Base-by-base conservation (phyloP, 2,329 filamentous ascomycete species). In the Calonectria naviculata region DNA sequence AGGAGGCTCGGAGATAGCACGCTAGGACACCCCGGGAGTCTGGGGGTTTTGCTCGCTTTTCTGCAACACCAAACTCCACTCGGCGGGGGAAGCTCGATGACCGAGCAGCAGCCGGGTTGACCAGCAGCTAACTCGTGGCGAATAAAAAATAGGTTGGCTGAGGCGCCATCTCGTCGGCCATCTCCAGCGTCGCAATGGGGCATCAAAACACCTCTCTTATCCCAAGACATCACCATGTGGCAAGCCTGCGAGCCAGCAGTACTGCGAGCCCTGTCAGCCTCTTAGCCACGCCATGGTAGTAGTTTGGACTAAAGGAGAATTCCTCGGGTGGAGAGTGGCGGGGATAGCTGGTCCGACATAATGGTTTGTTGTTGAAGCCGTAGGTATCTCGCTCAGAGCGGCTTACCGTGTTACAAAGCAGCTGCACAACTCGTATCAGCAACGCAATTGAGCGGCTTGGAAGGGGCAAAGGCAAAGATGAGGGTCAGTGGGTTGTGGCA, bases 401-500 rank as follows among this genome's bases (percentile, higher is more conserved):
- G 36, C 38, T 61, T 61, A 29, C 62, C 62, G 26, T 26, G 31
- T 36, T 54, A 41, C 61, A 46, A 19, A 68, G 47, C 65, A 19
- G 60, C 67, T 69, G 61, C 60, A 69, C 61, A 69, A 64, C 49
- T 65, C 67, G 49, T 65, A 44, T 69, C 67, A 38, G 38, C 38
- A 56, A 26, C 65, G 56, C 31, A 46, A 41, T 65, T 2, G 26
- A 41, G 46, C 62, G 34, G 31, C 46, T 42, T 34, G 9, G 38
- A 19, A 42, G 58, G 17, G 58, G n/a, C 17, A 58, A 46, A 47
- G 29, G 36, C 34, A 64, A 26, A 61, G 31, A 38, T 38, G 28
- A 52, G 66, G 42, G 34, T 41, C 42, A 62, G 49, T 58, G 61
- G 24, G 49, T 60, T 58, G 34, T 36, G 31, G 34, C 31, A 38